Evolutionary conservation across 169 alveolate genomes (phyloP).

Genomic region (Plasmodium yoelii): DNA sequence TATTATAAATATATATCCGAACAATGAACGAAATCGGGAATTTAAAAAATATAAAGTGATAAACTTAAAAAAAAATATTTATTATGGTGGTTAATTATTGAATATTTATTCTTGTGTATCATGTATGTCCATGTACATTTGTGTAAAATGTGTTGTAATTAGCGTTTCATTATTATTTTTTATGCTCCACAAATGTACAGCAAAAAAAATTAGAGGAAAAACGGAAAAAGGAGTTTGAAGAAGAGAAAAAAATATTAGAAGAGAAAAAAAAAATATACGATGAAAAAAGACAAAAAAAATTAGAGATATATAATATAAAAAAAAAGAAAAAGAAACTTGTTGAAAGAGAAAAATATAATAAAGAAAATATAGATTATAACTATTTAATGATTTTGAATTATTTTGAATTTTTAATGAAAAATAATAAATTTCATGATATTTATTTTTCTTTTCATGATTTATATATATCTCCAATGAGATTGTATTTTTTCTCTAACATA

Average conservation of each 20-base stretch:
- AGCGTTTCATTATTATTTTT: neutral
- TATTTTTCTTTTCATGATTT: slow-evolving; percentile 74
- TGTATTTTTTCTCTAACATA: slow-evolving; percentile 54
- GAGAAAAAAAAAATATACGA: slow-evolving; percentile 73
- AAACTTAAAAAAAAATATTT: neutral
- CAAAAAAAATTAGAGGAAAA: slow-evolving; percentile 66
- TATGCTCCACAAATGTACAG: slow-evolving; percentile 3
- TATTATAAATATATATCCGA: slow-evolving; percentile 70
- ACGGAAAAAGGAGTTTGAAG: slow-evolving; percentile 48
- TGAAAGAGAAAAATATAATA: slow-evolving; percentile 62
- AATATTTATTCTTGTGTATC: neutral
- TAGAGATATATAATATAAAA: slow-evolving; percentile 58
- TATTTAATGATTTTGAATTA: slow-evolving; percentile 45
- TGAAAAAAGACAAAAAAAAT: slow-evolving; percentile 64
- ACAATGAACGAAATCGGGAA: slow-evolving; percentile 75
- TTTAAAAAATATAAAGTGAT: slow-evolving; percentile 72
- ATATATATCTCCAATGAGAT: slow-evolving; percentile 74
- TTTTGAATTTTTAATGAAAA: slow-evolving; percentile 60
- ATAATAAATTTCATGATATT: slow-evolving; percentile 38
- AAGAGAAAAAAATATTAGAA: slow-evolving; percentile 48
- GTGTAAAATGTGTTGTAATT: neutral
- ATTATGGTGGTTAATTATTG: neutral
- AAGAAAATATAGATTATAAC: slow-evolving; percentile 66
- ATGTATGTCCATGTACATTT: neutral
- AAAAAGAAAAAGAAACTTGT: slow-evolving; percentile 74